phyloP scores from a whole-genome alignment of 2,329 filamentous ascomycete species.

The Nakataea oryzae region DNA sequence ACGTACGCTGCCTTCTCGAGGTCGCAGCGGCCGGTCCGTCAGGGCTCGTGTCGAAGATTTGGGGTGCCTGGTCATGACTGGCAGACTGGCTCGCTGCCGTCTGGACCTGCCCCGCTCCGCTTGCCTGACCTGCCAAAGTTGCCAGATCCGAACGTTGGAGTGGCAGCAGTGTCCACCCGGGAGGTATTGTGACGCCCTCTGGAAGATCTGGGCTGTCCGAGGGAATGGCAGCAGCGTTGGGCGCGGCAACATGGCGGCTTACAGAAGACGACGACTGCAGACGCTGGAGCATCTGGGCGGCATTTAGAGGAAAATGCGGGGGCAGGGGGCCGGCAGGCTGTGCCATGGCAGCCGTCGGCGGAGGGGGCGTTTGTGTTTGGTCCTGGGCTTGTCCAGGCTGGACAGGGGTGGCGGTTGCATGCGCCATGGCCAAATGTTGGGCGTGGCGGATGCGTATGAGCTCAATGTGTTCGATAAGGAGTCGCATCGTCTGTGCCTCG shows the following conservation, averaged over 20 bases:
- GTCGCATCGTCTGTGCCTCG: slow-evolving; percentile 58
- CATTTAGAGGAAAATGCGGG: slow-evolving; percentile 6
- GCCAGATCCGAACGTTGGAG: slow-evolving; percentile 39
- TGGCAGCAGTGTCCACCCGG: slow-evolving; percentile 55
- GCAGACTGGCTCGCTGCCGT: neutral
- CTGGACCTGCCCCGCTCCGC: neutral
- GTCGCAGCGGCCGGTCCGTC: neutral
- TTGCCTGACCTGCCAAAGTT: neutral
- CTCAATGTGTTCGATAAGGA: slow-evolving; percentile 56
- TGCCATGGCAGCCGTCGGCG: neutral
- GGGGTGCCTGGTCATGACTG: neutral
- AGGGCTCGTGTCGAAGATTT: neutral
- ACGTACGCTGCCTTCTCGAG: neutral
- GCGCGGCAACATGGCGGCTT: slow-evolving; percentile 34
- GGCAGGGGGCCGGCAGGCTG: slow-evolving; percentile 1
- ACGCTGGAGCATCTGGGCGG: slow-evolving; percentile 16
- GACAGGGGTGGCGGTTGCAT: neutral
- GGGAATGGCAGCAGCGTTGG: slow-evolving; percentile 40
- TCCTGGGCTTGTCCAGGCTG: neutral
- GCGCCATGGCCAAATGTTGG: neutral
- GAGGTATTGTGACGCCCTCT: slow-evolving; percentile 51
- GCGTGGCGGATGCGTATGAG: slow-evolving; percentile 40
- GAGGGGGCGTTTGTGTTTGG: neutral
- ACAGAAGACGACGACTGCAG: slow-evolving; percentile 27
- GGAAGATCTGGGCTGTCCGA: slow-evolving; percentile 52